Percentiles rank a stretch among this genome's conserved stretches.
Evolutionary conservation across 768 basidiomycete genomes (phyloP).

Genomic region (Kwoniella dejecticola): DNA sequence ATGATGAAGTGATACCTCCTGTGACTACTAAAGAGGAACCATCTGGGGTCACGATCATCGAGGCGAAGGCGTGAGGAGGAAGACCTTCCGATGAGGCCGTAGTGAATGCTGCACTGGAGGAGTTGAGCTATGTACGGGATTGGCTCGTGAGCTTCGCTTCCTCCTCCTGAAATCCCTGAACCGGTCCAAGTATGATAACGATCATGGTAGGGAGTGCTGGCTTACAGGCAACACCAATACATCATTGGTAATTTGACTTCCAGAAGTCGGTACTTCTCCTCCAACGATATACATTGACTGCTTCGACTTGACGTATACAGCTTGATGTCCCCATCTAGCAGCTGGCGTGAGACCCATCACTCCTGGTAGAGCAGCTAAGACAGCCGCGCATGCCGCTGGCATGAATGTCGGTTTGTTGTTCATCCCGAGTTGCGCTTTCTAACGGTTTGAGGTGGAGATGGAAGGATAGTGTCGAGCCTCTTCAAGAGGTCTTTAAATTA

Average conservation of each 20-base stretch:
- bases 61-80: conserved; percentile 52
- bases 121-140: conserved; percentile 35
- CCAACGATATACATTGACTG: conserved; percentile 53
- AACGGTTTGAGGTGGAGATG: not conserved
- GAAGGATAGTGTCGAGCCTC: conserved; percentile 23
- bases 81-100: conserved; percentile 37
- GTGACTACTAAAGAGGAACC: conserved; percentile 34
- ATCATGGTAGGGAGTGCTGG: too few relatives aligned
- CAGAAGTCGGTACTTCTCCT: conserved; percentile 39
- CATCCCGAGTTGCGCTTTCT: not conserved
- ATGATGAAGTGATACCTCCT: conserved; percentile 53
- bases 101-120: conserved; percentile 41
- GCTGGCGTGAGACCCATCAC: conserved; percentile 35
- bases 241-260: conserved; percentile 52
- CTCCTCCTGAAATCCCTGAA: too few relatives aligned
- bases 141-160: too few relatives aligned
- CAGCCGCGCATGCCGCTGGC: conserved; percentile 7
- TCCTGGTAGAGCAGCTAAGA: conserved; percentile 15
- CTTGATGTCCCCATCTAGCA: conserved; percentile 54
- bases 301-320: conserved; percentile 47
- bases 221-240: conserved; percentile 48
- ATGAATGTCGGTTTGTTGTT: not conserved
- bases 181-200: too few relatives aligned
- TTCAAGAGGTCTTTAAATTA: conserved; percentile 35
- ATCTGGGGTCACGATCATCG: conserved; percentile 32